Evolutionary conservation across 345 rosid species (phyloP).

Genomic region (Psidium guajava): DNA sequence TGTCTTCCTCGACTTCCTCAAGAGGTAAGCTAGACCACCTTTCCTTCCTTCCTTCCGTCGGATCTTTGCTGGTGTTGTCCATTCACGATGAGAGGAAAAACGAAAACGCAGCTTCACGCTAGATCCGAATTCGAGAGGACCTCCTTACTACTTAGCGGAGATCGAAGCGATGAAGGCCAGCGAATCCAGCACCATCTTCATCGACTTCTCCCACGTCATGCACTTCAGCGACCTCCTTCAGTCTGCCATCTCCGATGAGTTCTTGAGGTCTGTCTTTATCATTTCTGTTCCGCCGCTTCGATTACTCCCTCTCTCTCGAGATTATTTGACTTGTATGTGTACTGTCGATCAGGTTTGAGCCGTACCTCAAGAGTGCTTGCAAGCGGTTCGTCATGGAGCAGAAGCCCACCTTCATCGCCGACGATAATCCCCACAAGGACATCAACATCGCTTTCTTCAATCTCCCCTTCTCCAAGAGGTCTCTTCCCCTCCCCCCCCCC

Average conservation of each 20-base stretch:
- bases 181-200: constrained; percentile 76
- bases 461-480: constrained; percentile 75
- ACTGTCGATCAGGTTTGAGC: constrained; percentile 35
- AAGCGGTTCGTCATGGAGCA: constrained; percentile 79
- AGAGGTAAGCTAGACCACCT: constrained; percentile 28
- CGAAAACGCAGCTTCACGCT: constrained; percentile 36
- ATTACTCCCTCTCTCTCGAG: not conserved
- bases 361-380: constrained; percentile 79
- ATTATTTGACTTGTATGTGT: not conserved
- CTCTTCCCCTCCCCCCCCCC: not conserved
- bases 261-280: constrained; percentile 38
- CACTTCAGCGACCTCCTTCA: constrained; percentile 66
- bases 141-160: constrained; percentile 53
- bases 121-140: constrained; percentile 38
- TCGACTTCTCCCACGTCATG: constrained; percentile 92
- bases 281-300: not conserved
- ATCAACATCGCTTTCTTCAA: constrained; percentile 77
- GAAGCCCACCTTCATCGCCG: constrained; percentile 54
- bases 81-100: not conserved
- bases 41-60: not conserved
- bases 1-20: constrained; percentile 79
- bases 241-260: constrained; percentile 74
- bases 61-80: not conserved
- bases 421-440: constrained; percentile 81
- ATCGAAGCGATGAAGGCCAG: constrained; percentile 53